Base-by-base conservation (phyloP, 805 yeast species). In the Yarrowia divulgata region DNA sequence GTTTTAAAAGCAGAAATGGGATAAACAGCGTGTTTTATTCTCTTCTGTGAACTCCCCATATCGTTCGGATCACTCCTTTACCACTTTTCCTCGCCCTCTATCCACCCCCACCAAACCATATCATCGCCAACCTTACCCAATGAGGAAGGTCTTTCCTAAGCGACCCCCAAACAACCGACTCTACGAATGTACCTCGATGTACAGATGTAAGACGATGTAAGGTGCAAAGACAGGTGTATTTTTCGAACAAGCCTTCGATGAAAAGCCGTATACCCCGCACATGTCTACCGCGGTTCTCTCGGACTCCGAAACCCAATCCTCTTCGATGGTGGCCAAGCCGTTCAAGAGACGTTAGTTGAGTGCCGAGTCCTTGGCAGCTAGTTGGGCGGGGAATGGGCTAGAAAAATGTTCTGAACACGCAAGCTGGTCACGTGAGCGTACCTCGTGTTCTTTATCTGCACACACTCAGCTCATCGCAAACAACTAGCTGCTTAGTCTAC, bases 131-230 rank as follows among this genome's bases (percentile, higher is more conserved):
- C 40, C 37, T 18, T 37, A 23, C 62, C 62, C 46, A 55, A 55
- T 39, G 34, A 55, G 62, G 62, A 55, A 55, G 62, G 62, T 55
- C 37, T 40, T 39, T 55, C 35, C 62, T 19, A 46, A 48, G 29
- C 16, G 45, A 14, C 40, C n/a, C 35, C 8, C 34, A 55, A 55
- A 39, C 46, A 39, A 39, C 35, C 40, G 45, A 39, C 46, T 39
- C 40, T 55, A 19, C 18, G 29, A 35, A 54, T 54, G 58, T 54
- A 54, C 34, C 34, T 9, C 8, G 9, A 54, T 54, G 58, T 54
- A 54, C 14, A 3, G 9, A 54, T 54, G 58, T 54, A 54, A 52
- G 57, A 7, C 42, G 14, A 19, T 54, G 34, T 35, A 54, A 54
- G 58, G 37, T 34, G 10, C 29, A 23, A 23, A 23, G 29, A 23